Base-by-base conservation (phyloP, 1,284 basidiomycete genomes). In the Fomitopsis pinicola region DNA sequence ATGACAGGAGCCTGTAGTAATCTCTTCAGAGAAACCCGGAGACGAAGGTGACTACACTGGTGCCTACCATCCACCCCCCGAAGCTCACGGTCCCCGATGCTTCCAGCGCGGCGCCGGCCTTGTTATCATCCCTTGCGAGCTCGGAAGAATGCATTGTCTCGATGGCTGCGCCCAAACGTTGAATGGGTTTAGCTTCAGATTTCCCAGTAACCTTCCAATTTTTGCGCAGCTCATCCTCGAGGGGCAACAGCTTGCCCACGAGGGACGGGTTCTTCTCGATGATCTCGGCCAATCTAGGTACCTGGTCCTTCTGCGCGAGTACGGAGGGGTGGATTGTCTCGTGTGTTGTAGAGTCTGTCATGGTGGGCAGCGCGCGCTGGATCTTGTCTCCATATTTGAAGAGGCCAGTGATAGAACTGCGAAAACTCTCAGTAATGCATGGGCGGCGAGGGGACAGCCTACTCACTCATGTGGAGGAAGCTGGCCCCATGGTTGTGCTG, bases 241-340 rank as follows among this genome's bases (percentile, higher is more conserved):
- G 68, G 1, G 82, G 81, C 35, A 79, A 67, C 1, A 89, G 75
- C 7, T 62, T 53, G 26, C 68, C 71, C 12, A 88, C 66, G 7
- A 88, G 69, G 2, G 73, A 67, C 2, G 82, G 82, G 60, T 82
- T 22, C 75, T 69, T 42, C 48, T 72, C 67, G 36, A 88, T 58
- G 22, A 69, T 71, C 9, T 71, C 64, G 9, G 65, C 65, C 19
- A 87, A 67, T 22, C 72, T 68, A 1, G 78, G 74, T 42, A 74
- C 67, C 5, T 79, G 59, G 6, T 68, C 63, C 6, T 65, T 67
- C 65, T 86, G 87, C 42, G 77, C 67, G 38, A 83, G 68, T 3
- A 85, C 84, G 6, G 87, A 89, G 1, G 82, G 72, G 65, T 89
- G 88, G 42, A 89, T 81, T 0, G 69, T 78, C 71, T 90, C 88